phyloP scores from a whole-genome alignment of 2,329 filamentous ascomycete species.

The Aspergillus niger region DNA sequence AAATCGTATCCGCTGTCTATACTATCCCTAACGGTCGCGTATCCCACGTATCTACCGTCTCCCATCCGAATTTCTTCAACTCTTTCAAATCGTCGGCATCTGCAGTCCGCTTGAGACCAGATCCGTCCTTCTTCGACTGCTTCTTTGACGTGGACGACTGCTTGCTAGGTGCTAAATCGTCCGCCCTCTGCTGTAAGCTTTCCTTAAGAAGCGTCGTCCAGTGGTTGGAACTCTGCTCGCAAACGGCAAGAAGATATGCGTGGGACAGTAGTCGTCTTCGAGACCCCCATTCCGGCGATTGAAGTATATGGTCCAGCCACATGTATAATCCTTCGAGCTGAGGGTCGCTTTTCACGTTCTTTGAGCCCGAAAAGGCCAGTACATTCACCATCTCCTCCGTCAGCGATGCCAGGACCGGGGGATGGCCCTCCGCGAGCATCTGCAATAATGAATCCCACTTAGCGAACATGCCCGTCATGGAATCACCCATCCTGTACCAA shows the following conservation, averaged over 20 bases:
- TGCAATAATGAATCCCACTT: conserved; percentile 42
- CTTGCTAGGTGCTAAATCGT: conserved; percentile 4
- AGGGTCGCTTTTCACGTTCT: conserved; percentile 30
- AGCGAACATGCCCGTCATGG: conserved; percentile 32
- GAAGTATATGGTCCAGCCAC: conserved; percentile 54
- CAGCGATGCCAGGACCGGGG: conserved; percentile 42
- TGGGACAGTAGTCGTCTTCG: conserved; percentile 32
- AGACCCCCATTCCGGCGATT: conserved; percentile 40
- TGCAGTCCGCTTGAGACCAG: not conserved
- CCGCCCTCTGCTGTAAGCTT: conserved; percentile 17
- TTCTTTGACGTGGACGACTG: not conserved
- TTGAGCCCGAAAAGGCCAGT: conserved; percentile 31
- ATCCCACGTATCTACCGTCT: conserved; percentile 31
- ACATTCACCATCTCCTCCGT: conserved; percentile 40
- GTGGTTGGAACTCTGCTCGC: conserved; percentile 33
- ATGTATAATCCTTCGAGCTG: conserved; percentile 47
- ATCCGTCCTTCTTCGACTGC: not conserved
- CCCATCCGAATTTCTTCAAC: conserved; percentile 34
- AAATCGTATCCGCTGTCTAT: conserved; percentile 14
- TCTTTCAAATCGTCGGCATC: conserved; percentile 21
- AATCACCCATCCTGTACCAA: conserved; percentile 27
- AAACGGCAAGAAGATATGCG: conserved; percentile 37
- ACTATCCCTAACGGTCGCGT: conserved; percentile 39
- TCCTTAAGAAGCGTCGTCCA: conserved; percentile 33
- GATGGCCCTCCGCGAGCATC: conserved; percentile 37